Evolutionary conservation across 1,284 basidiomycete genomes (phyloP).

Genomic region (Butyriboletus appendiculatus): DNA sequence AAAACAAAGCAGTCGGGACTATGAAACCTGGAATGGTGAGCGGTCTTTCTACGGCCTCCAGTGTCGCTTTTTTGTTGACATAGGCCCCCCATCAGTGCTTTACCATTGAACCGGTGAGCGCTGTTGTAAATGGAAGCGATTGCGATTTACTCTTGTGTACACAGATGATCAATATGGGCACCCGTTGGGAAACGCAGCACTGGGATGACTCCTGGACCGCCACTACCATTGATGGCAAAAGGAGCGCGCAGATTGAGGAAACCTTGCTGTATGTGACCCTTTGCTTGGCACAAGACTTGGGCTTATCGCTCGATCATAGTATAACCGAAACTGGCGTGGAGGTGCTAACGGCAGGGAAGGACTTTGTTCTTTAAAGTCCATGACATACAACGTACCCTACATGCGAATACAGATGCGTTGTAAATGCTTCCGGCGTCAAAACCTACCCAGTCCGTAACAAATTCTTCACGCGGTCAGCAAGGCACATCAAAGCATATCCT

Average conservation of each 20-base stretch:
- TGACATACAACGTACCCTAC: constrained; percentile 24
- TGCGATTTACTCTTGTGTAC: not conserved
- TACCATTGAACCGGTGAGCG: constrained; percentile 77
- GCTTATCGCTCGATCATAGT: constrained; percentile 44
- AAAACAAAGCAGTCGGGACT: constrained; percentile 79
- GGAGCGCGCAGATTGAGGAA: constrained; percentile 95
- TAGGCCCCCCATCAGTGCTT: constrained; percentile 47
- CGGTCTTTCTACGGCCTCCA: not conserved
- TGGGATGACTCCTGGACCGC: constrained; percentile 96
- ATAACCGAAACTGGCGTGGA: constrained; percentile 93
- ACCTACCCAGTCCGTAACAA: constrained; percentile 16
- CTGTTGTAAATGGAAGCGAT: not conserved
- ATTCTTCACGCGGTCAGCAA: constrained; percentile 20
- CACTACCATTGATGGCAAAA: constrained; percentile 85
- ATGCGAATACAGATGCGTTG: constrained; percentile 20
- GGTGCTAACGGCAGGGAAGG: constrained; percentile 73
- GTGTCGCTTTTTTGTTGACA: constrained; percentile 5
- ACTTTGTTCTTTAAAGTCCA: constrained; percentile 36
- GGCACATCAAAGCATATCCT: constrained; percentile 27
- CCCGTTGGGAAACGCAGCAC: constrained; percentile 69
- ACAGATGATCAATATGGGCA: constrained; percentile 92
- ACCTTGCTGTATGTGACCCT: constrained; percentile 72
- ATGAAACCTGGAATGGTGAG: constrained; percentile 86
- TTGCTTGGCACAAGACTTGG: not conserved
- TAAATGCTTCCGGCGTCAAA: constrained; percentile 18